Base-by-base conservation (phyloP, 2,329 filamentous ascomycete genomes). In the Xylariaceae sp. region DNA sequence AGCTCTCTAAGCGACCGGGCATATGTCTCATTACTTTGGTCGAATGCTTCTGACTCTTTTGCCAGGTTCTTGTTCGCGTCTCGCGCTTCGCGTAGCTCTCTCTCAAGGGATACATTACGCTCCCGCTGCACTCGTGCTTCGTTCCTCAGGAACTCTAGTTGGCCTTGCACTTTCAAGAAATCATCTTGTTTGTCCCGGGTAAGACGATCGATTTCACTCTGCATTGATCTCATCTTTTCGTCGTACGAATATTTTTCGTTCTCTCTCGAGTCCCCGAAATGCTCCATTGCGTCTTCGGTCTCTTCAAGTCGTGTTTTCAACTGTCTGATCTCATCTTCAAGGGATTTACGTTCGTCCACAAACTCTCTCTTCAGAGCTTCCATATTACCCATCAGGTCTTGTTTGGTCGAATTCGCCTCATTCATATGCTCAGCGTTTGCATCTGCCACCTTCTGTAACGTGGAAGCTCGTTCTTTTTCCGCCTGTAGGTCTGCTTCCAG, bases 381-480 rank as follows among this genome's bases (percentile, higher is more conserved):
- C 73, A 99, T 89, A 63, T 99, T 99, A 57, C 89, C 86, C 70
- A 99, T 83, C 10, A 99, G 81, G 67, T 97, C 94, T 60, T 88
- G 87, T 68, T 99, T 99, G 1, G 88, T 96, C 2, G 89, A 91
- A 59, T 94, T 89, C 6, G 83, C 89, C 67, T 97, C 92, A 55
- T 94, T 83, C 53, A 96, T 80, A 60, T 85, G 85, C 62, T 75
- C 81, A 56, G 66, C 74, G 45, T 78, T 77, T 2, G 74, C 71
- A 46, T 79, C 75, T 3, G 87, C 77, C 53, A 95, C 88, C 59
- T 84, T 86, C 57, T 92, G 85, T 11, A 94, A 70, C 5, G 73
- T 75, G 11, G 80, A 75, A 0, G 83, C 78, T 1, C 77, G 79
- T 51, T 91, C 86, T 60, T 81, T 87, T 64, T 95, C 89, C 1